Evolutionary conservation across 2,329 filamentous ascomycete species (phyloP), one percentile per base, ranked within the genome.

Genomic region (Penicillium sp.): DNA sequence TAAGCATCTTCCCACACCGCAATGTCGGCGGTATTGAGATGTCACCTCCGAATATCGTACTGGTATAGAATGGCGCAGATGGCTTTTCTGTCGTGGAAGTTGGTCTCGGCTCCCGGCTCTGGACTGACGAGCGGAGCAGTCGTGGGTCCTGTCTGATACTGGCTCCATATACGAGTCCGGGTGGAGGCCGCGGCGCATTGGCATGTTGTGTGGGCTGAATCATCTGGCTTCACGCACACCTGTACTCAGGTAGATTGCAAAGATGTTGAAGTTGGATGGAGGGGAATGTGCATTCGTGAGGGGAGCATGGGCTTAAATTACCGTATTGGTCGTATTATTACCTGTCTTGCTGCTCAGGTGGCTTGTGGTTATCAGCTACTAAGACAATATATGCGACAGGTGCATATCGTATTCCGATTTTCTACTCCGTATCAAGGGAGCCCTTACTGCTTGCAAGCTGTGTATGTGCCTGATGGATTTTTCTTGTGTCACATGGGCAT

Each of bases 291-390:
- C 27, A 18, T 39, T 18, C 14, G 14, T n/a, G 40, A 36, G 48
- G 40, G 48, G 29, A 47, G 24, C 31, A 31, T n/a, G 22, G 18
- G 24, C 8, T 29, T 34, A 52, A 47, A 32, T 47, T 52, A 52
- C 49, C 49, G 49, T 47, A 52, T 46, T 22, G 42, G 42, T 27
- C 24, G 42, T 51, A 51, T 43, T 45, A 10, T 44, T 50, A 36
- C 34, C 34, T 4, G 24, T 27, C 24, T 34, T 14, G 31, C 31
- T 11, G 31, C 13, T 34, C 11, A 36, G 34, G 34, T 36, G 34
- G 34, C 34, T 36, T 36, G 34, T 13, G n/a, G 34, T 36, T 36
- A 36, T 36, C 13, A 16, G 34, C 34, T 36, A 3, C 34, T n/a
- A 14, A 36, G 34, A n/a, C 34, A 36, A 36, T n/a, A 36, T 36